Percentiles rank a stretch among this genome's conserved stretches.
These are phyloP conservation scores for Peronosclerospora sorghi DNA, from an alignment of 352 stramenopile genomes.

Conservation along the genomic window DNA sequence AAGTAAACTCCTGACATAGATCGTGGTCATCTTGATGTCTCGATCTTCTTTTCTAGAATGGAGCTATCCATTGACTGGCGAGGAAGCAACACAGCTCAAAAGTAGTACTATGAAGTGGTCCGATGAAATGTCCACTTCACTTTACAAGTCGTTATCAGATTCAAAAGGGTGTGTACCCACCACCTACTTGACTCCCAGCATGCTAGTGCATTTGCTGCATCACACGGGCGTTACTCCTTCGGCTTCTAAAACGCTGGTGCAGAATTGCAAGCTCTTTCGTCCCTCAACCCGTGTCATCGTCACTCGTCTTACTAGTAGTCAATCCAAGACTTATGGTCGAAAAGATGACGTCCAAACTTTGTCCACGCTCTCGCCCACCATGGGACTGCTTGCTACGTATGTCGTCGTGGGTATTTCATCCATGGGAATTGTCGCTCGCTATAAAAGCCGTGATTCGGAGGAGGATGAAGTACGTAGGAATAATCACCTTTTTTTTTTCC, in stretches of 20 bases:
- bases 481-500: not conserved
- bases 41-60: slow-evolving; percentile 23
- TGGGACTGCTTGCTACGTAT: slow-evolving; percentile 47
- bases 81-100: too few species aligned
- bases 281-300: too few species aligned
- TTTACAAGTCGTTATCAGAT: not conserved
- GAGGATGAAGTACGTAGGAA: slow-evolving; percentile 36
- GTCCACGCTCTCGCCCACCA: slow-evolving; percentile 31
- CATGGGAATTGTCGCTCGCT: slow-evolving; percentile 47
- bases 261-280: too few species aligned
- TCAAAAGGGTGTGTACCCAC: slow-evolving; percentile 12
- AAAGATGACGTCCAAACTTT: slow-evolving; percentile 24
- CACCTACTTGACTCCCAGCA: too few species aligned
- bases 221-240: too few species aligned
- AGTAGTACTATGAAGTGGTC: too few species aligned
- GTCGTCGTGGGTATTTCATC: slow-evolving; percentile 37
- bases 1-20: slow-evolving; percentile 79
- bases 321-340: slow-evolving; percentile 27
- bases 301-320: too few species aligned
- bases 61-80: not conserved
- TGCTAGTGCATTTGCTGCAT: too few species aligned
- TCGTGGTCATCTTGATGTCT: slow-evolving; percentile 20
- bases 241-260: too few species aligned
- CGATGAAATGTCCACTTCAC: too few species aligned
- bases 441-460: slow-evolving; percentile 39